Evolutionary conservation across 257 asterid genomes (phyloP), one percentile per base, ranked within the genome.

Genomic region (Forsythia viridissima): DNA sequence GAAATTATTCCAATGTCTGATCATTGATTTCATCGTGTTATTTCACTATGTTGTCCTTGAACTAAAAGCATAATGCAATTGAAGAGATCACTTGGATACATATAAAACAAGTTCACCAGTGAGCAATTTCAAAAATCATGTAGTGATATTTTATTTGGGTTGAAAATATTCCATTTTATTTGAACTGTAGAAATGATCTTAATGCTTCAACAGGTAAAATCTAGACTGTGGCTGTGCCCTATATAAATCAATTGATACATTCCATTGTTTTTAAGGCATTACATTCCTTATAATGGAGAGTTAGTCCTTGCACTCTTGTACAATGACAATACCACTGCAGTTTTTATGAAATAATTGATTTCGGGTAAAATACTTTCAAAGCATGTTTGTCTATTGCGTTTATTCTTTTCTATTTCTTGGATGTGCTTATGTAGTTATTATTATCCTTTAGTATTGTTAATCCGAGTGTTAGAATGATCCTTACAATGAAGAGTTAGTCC

Each of bases 361-460:
- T 61, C 2, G 6, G 3, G 6, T 24, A 20, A 24, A 59, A 61
- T 15, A 4, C 21, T 46, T 61, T 52, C 2, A n/a, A 55, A 61
- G 15, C 68, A 20, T 59, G 68, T 20, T 61, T 61, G 38, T 24
- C 68, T 61, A 21, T 9, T 20, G 37, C 12, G 4, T 61, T 48
- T 38, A 13, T 69, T 11, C 41, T 41, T 37, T 36, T 78, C 63
- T 72, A 34, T 65, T 48, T 67, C 41, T 67, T 52, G 51, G 80
- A 39, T 66, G 76, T 67, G 24, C 44, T 70, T 76, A 42, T 73
- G 67, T 20, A 57, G 78, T 69, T 65, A 65, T 52, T 48, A 10
- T 75, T 48, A 71, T 61, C 37, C 38, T 21, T n/a, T 61, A 61
- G 68, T 61, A 21, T 2, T 8, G 68, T 20, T 61, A 61, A 21